These are phyloP conservation scores for Dendrostoma leiphaemia DNA, from an alignment of 2,329 filamentous ascomycete species.

Conservation along the genomic window DNA sequence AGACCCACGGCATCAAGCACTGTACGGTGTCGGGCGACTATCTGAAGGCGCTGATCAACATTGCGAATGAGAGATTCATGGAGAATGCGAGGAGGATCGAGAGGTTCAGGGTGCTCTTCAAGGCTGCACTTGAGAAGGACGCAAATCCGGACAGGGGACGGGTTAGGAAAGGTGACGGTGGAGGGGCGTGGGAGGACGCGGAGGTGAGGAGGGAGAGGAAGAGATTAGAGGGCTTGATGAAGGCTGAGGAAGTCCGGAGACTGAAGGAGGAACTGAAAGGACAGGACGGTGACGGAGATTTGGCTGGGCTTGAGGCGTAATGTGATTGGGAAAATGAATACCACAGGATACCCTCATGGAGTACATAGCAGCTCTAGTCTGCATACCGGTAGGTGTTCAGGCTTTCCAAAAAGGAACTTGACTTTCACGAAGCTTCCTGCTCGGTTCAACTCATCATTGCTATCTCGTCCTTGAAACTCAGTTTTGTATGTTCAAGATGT, in stretches of 20 bases:
- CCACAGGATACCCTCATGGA: neutral
- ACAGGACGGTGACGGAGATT: constrained; percentile 11
- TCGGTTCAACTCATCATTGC: too few relatives aligned
- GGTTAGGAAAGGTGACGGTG: constrained; percentile 32
- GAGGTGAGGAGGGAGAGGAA: constrained; percentile 53
- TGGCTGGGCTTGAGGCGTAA: neutral
- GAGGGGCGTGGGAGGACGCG: constrained; percentile 53
- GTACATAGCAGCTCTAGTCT: neutral
- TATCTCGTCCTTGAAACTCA: too few relatives aligned
- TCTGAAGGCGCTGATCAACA: constrained; percentile 61
- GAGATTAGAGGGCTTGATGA: constrained; percentile 55
- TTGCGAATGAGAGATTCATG: constrained; percentile 73
- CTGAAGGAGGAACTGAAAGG: constrained; percentile 37
- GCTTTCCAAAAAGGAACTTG: too few relatives aligned
- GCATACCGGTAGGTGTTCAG: neutral
- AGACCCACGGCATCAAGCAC: constrained; percentile 37
- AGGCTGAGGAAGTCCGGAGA: constrained; percentile 43
- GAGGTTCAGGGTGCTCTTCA: constrained; percentile 57
- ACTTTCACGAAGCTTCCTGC: too few relatives aligned
- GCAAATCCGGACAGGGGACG: neutral
- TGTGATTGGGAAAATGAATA: neutral
- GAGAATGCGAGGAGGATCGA: constrained; percentile 68
- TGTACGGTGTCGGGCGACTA: constrained; percentile 65
- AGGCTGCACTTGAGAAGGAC: constrained; percentile 31
- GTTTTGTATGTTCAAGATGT: too few relatives aligned